These are phyloP conservation scores for Camelina hispida DNA, from an alignment of 345 rosid genomes.

Conservation along the genomic window DNA sequence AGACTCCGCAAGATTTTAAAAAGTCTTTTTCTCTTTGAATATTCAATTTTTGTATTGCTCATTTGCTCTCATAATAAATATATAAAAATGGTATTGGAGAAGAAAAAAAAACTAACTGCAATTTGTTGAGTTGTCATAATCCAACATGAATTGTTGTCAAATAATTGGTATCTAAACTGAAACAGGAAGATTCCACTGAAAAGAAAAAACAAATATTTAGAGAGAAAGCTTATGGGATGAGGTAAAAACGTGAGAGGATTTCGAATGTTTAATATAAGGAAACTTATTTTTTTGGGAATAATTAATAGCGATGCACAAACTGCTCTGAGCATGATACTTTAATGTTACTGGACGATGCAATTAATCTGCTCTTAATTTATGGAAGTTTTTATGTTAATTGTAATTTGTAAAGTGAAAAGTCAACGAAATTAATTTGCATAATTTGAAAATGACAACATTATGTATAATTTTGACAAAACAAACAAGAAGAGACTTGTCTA, in stretches of 20 bases:
- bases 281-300: neutral
- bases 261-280: neutral
- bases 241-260: slow-evolving; percentile 17
- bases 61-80: too few relatives aligned
- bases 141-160: neutral
- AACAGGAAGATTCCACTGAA: slow-evolving; percentile 1
- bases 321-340: slow-evolving; percentile 15
- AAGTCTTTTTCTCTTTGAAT: slow-evolving; percentile 13
- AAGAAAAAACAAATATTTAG: neutral
- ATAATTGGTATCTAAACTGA: neutral
- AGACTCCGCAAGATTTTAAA: neutral
- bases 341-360: slow-evolving; percentile 23
- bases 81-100: neutral
- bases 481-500: neutral
- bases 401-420: too few relatives aligned
- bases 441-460: too few relatives aligned
- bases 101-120: neutral
- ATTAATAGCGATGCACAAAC: slow-evolving; percentile 10
- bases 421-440: too few relatives aligned
- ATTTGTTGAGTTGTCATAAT: slow-evolving; percentile 21
- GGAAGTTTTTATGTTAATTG: neutral
- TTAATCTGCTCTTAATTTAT: neutral
- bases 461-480: too few relatives aligned
- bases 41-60: neutral
- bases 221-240: neutral